Evolutionary conservation across 495 filamentous ascomycete genomes (phyloP), one percentile per base, ranked within the genome.

Genomic region (Tuber brumale): DNA sequence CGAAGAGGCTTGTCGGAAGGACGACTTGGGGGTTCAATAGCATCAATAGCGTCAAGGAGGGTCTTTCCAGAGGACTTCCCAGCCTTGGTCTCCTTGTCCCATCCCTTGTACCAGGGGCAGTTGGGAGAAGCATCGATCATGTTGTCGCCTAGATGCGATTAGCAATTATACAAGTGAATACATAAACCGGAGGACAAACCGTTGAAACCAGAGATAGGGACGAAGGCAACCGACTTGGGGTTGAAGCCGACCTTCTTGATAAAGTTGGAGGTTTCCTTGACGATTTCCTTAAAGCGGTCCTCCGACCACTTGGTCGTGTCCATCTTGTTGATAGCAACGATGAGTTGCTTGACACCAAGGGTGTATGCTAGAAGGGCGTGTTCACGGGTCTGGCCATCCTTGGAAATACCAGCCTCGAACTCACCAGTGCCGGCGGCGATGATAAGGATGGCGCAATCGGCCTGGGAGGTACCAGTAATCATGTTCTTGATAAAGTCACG

Each of bases 401-500:
- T 99, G 91, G 95, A 99, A 92, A 99, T 99, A 98, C 95, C 95
- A 92, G 95, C 95, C 91, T 99, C 95, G 90, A 99, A 99, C 90
- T 99, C 95, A 97, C 95, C 95, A 92, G 94, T 97, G 88, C 95
- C 95, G 84, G 95, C 94, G 83, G 95, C 95, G 88, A 99, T 99
- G 89, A 99, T 98, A 90, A 99, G 95, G 87, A 99, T 93, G 84
- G 96, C 95, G 88, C 94, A 98, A 85, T 99, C 95, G 84, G 96
- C 96, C 90, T 97, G 95, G 85, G 95, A 98, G 84, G 95, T 98
- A 92, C 95, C 95, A 89, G 95, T 98, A 89, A 98, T 99, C 95
- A 99, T 99, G 92, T 97, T 97, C 95, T 99, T 99, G 93, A 99
- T 99, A 89, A 99, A 99, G 86, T 99, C 95, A 93, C 95, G 95